Evolutionary conservation across 1,284 basidiomycete genomes (phyloP).

Genomic region (Leccinum solheimii): DNA sequence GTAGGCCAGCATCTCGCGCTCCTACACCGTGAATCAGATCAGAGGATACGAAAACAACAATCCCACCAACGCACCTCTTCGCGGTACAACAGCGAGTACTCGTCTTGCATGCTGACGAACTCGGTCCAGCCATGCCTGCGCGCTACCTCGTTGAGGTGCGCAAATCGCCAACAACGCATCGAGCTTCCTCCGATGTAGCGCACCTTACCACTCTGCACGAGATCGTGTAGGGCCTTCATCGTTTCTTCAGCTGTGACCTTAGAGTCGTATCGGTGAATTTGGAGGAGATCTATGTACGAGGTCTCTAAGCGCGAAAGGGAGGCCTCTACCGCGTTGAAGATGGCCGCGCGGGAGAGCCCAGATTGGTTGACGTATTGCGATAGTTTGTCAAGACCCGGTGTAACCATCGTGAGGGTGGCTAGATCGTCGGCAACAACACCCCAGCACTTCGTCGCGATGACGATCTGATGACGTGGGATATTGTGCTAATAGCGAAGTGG

Average conservation of each 20-base stretch:
- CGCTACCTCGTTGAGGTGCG: not conserved
- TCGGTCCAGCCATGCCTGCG: not conserved
- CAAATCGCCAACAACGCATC: not conserved
- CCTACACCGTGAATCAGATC: not conserved
- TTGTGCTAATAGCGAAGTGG: not conserved
- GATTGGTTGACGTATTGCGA: not conserved
- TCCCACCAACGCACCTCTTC: not conserved
- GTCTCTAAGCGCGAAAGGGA: not conserved
- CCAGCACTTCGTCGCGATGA: not conserved
- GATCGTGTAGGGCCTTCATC: not conserved
- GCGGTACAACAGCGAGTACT: not conserved
- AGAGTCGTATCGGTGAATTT: not conserved
- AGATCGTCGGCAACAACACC: not conserved
- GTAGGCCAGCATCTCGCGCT: not conserved
- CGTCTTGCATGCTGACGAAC: not conserved
- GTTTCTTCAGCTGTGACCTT: not conserved
- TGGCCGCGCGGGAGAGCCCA: not conserved
- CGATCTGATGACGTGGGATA: not conserved
- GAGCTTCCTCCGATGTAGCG: not conserved
- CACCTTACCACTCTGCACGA: not conserved
- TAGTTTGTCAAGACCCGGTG: not conserved
- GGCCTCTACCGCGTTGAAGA: not conserved
- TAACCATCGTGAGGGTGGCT: not conserved
- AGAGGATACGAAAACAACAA: not conserved
- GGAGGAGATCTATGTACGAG: not conserved